A percentile compares a stretch with the other conserved stretches of the same genome.
Conservation (phyloP, 495 filamentous ascomycete genomes). For the Trichocladium uniseriatum region DNA sequence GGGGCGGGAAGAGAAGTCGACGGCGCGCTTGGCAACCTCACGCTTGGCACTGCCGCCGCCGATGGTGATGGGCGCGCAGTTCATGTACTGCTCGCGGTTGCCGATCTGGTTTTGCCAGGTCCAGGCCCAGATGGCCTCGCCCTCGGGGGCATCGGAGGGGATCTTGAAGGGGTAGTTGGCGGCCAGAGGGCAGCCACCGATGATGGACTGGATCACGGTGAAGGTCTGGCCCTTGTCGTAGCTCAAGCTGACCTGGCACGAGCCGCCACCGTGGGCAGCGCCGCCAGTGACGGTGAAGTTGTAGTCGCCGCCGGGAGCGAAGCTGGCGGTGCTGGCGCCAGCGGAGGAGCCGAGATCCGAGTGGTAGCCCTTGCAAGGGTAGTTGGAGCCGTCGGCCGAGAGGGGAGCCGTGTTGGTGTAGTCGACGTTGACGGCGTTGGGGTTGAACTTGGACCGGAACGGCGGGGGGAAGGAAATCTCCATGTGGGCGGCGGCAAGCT, state of each 20-base stretch:
- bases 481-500: conserved; percentile 49
- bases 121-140: conserved; percentile 57
- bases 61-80: conserved; percentile 53
- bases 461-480: conserved; percentile 48
- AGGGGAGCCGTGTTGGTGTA: conserved; percentile 55
- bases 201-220: conserved; percentile 56
- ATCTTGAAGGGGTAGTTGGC: conserved; percentile 53
- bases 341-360: conserved; percentile 39
- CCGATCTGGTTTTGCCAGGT: conserved; percentile 56
- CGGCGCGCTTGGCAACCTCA: conserved; percentile 15
- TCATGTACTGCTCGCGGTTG: conserved; percentile 63
- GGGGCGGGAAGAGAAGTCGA: conserved; percentile 44
- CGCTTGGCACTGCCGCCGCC: conserved; percentile 31
- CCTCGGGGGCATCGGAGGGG: conserved; percentile 49
- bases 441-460: conserved; percentile 45
- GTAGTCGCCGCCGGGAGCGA: conserved; percentile 46
- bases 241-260: conserved; percentile 54
- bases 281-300: conserved; percentile 49
- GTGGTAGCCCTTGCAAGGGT: conserved; percentile 61
- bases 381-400: conserved; percentile 38
- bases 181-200: conserved; percentile 50
- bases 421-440: conserved; percentile 35
- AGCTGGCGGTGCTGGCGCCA: conserved; percentile 40
- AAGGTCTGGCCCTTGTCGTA: conserved; percentile 55
- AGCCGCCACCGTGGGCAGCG: conserved; percentile 54